phyloP scores from a whole-genome alignment of 129 eudicot genomes.

The Lactuca sativa region DNA sequence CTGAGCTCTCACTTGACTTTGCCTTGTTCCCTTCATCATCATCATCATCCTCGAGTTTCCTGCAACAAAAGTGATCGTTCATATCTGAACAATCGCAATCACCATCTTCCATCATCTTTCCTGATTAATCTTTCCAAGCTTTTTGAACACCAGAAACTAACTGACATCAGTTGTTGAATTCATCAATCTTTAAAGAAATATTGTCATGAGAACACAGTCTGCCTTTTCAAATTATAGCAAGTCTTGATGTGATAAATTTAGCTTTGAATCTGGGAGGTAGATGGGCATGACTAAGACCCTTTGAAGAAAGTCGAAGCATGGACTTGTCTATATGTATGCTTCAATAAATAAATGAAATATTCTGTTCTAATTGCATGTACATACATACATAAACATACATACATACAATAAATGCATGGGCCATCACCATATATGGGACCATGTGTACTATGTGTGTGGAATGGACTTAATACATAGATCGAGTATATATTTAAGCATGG shows the following conservation, averaged over 20 bases:
- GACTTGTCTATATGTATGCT: slow-evolving; percentile 38
- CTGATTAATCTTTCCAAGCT: slow-evolving; percentile 7
- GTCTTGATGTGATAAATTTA: slow-evolving; percentile 31
- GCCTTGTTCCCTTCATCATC: slow-evolving; percentile 30
- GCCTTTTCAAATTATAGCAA: slow-evolving; percentile 28
- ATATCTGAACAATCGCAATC: slow-evolving; percentile 25
- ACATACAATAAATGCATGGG: slow-evolving; percentile 29
- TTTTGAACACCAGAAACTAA: slow-evolving; percentile 16
- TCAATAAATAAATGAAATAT: slow-evolving; percentile 35
- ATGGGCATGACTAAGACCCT: slow-evolving; percentile 32
- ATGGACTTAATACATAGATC: slow-evolving; percentile 29
- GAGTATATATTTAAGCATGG: slow-evolving; percentile 28
- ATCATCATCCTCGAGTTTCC: slow-evolving; percentile 28
- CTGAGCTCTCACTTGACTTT: slow-evolving; percentile 43
- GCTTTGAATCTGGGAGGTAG: slow-evolving; percentile 37
- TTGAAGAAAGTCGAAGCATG: slow-evolving; percentile 39
- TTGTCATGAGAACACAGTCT: slow-evolving; percentile 30
- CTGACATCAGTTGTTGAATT: slow-evolving; percentile 9
- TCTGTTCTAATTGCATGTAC: slow-evolving; percentile 37
- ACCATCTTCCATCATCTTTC: slow-evolving; percentile 36
- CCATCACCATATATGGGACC: slow-evolving; percentile 20
- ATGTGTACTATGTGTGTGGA: slow-evolving; percentile 29
- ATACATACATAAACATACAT: slow-evolving; percentile 24
- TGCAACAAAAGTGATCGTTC: slow-evolving; percentile 19
- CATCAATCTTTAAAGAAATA: slow-evolving; percentile 29